Conservation (phyloP, 768 basidiomycete genomes). For the Pulveroboletus sp. region DNA sequence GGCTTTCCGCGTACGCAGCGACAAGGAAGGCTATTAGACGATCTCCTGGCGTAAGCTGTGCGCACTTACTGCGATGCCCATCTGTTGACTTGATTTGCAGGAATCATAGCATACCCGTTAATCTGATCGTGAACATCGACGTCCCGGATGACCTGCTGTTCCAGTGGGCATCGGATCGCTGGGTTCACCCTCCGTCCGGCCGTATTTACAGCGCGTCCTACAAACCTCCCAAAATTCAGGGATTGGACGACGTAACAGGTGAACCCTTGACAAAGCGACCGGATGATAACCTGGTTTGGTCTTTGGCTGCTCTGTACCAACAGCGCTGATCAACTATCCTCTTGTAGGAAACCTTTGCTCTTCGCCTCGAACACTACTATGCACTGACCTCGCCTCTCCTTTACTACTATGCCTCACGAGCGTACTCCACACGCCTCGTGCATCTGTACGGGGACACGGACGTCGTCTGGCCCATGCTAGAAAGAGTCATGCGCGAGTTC, state of each 20-base stretch:
- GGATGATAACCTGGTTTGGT: slow-evolving; percentile 79
- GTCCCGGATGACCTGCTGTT: slow-evolving; percentile 81
- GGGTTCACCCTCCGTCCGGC: slow-evolving; percentile 81
- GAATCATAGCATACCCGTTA: slow-evolving; percentile 58
- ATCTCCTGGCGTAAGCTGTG: slow-evolving; percentile 55
- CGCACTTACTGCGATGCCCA: neutral
- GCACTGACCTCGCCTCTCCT: slow-evolving; percentile 74
- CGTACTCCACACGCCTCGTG: slow-evolving; percentile 43
- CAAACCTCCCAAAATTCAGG: slow-evolving; percentile 73
- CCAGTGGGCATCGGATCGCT: slow-evolving; percentile 77
- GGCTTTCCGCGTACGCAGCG: slow-evolving; percentile 86
- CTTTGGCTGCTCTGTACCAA: neutral
- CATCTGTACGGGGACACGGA: slow-evolving; percentile 68
- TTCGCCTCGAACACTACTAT: slow-evolving; percentile 74
- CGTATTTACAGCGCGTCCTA: slow-evolving; percentile 84
- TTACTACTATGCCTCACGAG: slow-evolving; percentile 52
- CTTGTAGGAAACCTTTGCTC: slow-evolving; percentile 66
- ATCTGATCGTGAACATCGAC: slow-evolving; percentile 76
- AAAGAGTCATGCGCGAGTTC: slow-evolving; percentile 46
- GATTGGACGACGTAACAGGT: slow-evolving; percentile 80
- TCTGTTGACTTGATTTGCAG: slow-evolving; percentile 33
- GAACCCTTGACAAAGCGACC: slow-evolving; percentile 76
- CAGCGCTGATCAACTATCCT: slow-evolving; percentile 7
- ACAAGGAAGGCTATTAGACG: slow-evolving; percentile 73
- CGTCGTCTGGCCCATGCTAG: slow-evolving; percentile 80